These are phyloP conservation scores for Volvariella volvacea DNA, from an alignment of 1,284 basidiomycete genomes.

Conservation along the genomic window DNA sequence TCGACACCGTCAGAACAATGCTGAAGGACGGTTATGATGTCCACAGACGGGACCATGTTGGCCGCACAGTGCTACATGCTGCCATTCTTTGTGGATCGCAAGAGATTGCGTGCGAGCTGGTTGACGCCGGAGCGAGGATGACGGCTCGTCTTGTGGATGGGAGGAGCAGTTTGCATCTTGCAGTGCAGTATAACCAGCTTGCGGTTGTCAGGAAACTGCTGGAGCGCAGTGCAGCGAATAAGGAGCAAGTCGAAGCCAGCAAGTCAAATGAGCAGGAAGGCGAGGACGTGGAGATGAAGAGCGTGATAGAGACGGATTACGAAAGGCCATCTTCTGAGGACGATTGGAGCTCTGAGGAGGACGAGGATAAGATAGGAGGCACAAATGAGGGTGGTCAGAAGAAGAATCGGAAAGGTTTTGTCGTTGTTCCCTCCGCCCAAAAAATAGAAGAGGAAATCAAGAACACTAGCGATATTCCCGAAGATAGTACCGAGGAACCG, in stretches of 20 bases:
- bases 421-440: too few relatives aligned
- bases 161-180: constrained; percentile 45
- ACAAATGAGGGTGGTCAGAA: too few relatives aligned
- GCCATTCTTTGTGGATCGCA: constrained; percentile 38
- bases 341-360: neutral
- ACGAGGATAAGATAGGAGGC: neutral
- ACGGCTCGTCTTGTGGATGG: constrained; percentile 50
- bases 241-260: constrained; percentile 23
- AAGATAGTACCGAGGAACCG: constrained; percentile 39
- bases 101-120: constrained; percentile 41
- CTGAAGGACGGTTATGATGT: constrained; percentile 37
- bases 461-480: too few relatives aligned
- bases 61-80: constrained; percentile 48
- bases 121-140: constrained; percentile 48
- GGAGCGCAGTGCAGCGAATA: constrained; percentile 36
- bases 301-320: neutral
- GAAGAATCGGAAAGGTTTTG: too few relatives aligned
- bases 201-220: constrained; percentile 41
- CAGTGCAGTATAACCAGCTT: constrained; percentile 38
- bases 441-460: too few relatives aligned
- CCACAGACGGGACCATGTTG: constrained; percentile 50
- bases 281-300: constrained; percentile 11
- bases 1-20: constrained; percentile 27
- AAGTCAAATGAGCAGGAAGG: constrained; percentile 12
- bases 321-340: neutral